Evolutionary conservation across 1,284 basidiomycete species (phyloP).

Genomic region (Pseudozyma sp.): DNA sequence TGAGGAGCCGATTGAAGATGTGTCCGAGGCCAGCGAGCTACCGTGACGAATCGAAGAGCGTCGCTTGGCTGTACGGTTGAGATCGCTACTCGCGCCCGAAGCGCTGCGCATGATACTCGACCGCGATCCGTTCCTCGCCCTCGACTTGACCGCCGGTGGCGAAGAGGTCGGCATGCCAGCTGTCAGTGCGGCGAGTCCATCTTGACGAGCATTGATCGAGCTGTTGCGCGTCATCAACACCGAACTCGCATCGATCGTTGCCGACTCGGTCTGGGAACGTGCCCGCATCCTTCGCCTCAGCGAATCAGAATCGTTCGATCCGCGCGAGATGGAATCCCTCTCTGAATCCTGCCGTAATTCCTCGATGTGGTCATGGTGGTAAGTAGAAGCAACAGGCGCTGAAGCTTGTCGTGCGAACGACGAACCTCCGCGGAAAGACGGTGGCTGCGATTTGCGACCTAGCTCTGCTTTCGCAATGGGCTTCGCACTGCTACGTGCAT

Average conservation of each 20-base stretch:
- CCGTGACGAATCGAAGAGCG: conserved; percentile 8
- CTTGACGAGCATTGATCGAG: conserved; percentile 1
- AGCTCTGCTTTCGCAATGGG: neutral
- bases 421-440: conserved; percentile 14
- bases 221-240: neutral
- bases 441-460: neutral
- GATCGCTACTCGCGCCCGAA: conserved; percentile 14
- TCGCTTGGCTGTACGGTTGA: conserved; percentile 5
- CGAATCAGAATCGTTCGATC: conserved; percentile 21
- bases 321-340: conserved; percentile 21
- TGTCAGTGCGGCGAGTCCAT: neutral
- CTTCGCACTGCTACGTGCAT: neutral
- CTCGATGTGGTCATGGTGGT: conserved; percentile 11
- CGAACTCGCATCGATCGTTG: neutral
- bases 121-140: conserved; percentile 15
- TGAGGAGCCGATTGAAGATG: conserved; percentile 6
- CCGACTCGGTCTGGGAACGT: conserved; percentile 9
- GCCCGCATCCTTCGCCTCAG: conserved; percentile 14
- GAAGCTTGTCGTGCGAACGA: conserved; percentile 9
- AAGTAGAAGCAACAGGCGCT: conserved; percentile 5
- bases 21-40: conserved; percentile 3
- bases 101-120: conserved; percentile 38
- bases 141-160: conserved; percentile 14
- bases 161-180: conserved; percentile 4
- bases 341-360: conserved; percentile 19